phyloP scores from a whole-genome alignment of 2,329 filamentous ascomycete genomes.

The Fulvia fulva region DNA sequence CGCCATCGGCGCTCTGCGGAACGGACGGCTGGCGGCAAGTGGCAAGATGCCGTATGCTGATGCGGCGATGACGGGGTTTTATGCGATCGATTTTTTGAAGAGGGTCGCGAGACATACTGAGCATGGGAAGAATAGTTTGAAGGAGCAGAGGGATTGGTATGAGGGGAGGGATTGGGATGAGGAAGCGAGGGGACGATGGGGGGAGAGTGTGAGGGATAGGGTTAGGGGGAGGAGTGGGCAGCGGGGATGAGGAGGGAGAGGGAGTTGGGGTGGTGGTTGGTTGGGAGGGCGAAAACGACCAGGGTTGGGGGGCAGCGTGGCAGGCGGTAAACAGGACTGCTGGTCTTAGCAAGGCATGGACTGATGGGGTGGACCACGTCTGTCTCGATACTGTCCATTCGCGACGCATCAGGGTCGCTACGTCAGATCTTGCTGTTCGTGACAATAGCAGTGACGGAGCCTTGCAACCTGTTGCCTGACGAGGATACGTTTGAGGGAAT shows the following conservation, averaged over 20 bases:
- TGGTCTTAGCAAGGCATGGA: no score
- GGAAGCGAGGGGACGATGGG: background rate
- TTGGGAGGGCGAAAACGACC: no score
- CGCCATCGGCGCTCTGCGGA: conserved; percentile 7
- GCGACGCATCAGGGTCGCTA: no score
- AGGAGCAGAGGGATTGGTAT: conserved; percentile 10
- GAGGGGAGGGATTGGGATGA: background rate
- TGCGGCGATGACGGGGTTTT: conserved; percentile 14
- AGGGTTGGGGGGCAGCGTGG: no score
- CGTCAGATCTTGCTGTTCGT: no score
- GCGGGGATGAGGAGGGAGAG: background rate
- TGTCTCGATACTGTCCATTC: no score
- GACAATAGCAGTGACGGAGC: no score
- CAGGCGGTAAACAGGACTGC: no score
- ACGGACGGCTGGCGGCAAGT: conserved; percentile 2
- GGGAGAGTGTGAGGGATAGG: background rate
- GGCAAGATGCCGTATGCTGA: conserved; percentile 15
- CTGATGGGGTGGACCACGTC: no score
- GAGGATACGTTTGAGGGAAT: no score
- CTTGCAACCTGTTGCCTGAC: no score
- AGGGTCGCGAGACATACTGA: conserved; percentile 9
- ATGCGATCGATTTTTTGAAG: conserved; percentile 14
- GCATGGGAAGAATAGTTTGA: conserved; percentile 2
- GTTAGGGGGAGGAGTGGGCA: background rate
- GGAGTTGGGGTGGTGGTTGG: background rate